Conservation (phyloP, 306 rosid species). For the Rosa persica region DNA sequence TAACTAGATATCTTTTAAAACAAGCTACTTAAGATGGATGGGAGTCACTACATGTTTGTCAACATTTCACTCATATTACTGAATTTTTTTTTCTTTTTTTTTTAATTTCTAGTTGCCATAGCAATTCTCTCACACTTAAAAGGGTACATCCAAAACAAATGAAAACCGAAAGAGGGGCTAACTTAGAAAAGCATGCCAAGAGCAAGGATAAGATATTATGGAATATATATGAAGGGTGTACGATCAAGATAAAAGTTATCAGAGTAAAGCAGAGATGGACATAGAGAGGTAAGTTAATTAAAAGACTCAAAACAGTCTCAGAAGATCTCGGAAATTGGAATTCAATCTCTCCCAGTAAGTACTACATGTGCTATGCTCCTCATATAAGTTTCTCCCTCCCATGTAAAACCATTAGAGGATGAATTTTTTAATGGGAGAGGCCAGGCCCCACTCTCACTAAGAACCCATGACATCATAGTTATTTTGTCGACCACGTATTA, state of each 20-base stretch:
- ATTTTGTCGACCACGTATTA: background rate
- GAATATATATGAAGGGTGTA: background rate
- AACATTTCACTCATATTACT: background rate
- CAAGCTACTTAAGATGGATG: background rate
- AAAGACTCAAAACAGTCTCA: background rate
- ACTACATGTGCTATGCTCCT: background rate
- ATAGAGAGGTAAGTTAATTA: background rate
- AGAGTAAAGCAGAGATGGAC: background rate
- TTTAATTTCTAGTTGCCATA: background rate
- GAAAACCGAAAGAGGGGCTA: background rate
- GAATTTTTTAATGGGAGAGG: background rate
- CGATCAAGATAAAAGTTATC: background rate
- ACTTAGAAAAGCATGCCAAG: background rate
- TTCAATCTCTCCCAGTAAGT: background rate
- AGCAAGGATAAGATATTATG: background rate
- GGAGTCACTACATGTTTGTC: background rate
- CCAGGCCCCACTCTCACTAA: background rate
- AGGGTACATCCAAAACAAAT: background rate
- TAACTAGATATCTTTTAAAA: background rate
- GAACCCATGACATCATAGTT: background rate
- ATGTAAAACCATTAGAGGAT: background rate
- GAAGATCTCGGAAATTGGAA: slow-evolving; percentile 2
- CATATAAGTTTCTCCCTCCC: background rate
- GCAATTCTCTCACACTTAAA: background rate
- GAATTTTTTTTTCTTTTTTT: background rate